These are phyloP conservation scores for Stephania japonica DNA, from an alignment of 164 flowering plant species.

Conservation along the genomic window DNA sequence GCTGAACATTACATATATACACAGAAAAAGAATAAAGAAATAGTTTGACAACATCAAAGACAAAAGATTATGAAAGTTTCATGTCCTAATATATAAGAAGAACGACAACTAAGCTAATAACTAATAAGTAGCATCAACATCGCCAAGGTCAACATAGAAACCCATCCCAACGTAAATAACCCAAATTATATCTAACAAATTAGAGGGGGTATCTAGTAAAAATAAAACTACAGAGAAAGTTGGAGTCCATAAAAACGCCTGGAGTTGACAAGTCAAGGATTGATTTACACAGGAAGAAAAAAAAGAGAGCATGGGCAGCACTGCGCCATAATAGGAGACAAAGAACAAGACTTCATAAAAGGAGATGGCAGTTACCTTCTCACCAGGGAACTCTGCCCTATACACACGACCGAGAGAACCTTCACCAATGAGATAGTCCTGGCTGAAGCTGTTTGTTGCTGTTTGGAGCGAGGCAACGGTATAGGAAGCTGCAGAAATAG, in stretches of 20 bases:
- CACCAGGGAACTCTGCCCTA: slow-evolving; percentile 77
- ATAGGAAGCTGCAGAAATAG: slow-evolving; percentile 77
- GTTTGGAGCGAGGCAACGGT: slow-evolving; percentile 82
- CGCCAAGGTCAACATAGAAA: not conserved
- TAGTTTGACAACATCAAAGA: not conserved
- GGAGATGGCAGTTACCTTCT: slow-evolving; percentile 57
- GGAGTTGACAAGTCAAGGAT: not conserved
- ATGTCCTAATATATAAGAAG: not conserved
- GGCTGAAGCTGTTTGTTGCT: slow-evolving; percentile 81
- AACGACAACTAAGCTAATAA: not conserved
- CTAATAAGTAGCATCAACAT: not conserved
- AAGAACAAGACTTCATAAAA: slow-evolving; percentile 33
- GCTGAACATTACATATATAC: not conserved
- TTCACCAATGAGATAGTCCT: slow-evolving; percentile 85
- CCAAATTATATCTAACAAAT: not conserved
- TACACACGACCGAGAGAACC: slow-evolving; percentile 98
- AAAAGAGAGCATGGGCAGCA: no score
- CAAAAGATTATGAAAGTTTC: not conserved
- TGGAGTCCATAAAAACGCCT: not conserved
- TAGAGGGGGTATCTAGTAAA: not conserved
- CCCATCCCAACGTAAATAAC: not conserved
- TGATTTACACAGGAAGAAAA: not conserved
- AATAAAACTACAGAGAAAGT: not conserved
- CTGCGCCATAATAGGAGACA: no score
- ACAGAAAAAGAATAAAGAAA: not conserved